These are phyloP conservation scores for Nissolia schottii DNA, from an alignment of 306 rosid genomes.

Conservation along the genomic window DNA sequence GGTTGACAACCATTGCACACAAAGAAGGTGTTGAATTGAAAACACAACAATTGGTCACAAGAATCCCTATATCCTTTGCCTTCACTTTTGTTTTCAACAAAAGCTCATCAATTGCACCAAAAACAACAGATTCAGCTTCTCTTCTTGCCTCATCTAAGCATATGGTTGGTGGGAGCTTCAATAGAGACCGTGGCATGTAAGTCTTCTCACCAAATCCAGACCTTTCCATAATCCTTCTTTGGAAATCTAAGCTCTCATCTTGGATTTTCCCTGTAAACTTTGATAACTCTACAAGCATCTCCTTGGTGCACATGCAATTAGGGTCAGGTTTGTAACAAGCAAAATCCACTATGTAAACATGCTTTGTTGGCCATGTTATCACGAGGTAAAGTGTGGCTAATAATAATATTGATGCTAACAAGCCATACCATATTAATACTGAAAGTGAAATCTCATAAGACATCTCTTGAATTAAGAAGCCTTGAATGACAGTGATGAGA, in stretches of 20 bases:
- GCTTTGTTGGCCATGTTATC: background rate
- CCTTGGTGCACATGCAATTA: background rate
- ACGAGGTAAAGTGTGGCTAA: background rate
- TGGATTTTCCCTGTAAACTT: background rate
- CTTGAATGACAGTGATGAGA: background rate
- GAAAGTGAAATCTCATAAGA: background rate
- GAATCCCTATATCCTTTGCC: slow-evolving; percentile 1
- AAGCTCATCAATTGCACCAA: slow-evolving; percentile 28
- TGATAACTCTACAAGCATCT: background rate
- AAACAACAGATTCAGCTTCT: slow-evolving; percentile 12
- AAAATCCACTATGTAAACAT: background rate
- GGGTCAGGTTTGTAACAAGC: slow-evolving; percentile 15
- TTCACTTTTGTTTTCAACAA: slow-evolving; percentile 10
- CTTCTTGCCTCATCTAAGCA: slow-evolving; percentile 1
- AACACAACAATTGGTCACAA: slow-evolving; percentile 1
- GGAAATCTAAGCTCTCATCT: background rate
- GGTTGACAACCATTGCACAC: slow-evolving; percentile 1
- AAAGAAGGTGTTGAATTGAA: slow-evolving; percentile 17
- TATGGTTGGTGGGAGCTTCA: background rate
- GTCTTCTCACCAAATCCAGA: slow-evolving; percentile 2
- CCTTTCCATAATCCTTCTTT: background rate
- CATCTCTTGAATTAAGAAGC: background rate
- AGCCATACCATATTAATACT: background rate
- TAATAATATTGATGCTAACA: background rate
- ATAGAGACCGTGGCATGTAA: background rate